phyloP scores from a whole-genome alignment of 2,329 filamentous ascomycete species.

The Gremmenia infestans region DNA sequence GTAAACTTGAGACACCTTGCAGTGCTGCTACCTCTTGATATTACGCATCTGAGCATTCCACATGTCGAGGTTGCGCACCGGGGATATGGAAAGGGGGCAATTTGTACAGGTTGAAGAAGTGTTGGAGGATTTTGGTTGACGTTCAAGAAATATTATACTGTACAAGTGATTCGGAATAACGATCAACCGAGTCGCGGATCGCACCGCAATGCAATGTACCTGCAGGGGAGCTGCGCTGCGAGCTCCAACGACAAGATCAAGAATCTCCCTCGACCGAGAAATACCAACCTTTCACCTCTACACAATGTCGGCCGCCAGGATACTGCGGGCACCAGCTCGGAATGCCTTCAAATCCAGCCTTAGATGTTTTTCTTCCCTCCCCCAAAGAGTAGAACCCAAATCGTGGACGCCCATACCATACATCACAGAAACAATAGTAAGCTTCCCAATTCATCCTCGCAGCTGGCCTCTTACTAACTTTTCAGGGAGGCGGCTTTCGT shows the following conservation, averaged over 20 bases:
- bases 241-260: neutral
- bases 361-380: slow-evolving; percentile 24
- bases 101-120: neutral
- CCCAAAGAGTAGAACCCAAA: slow-evolving; percentile 25
- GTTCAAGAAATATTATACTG: neutral
- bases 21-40: slow-evolving; percentile 19
- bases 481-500: slow-evolving; percentile 68
- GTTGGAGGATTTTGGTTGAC: neutral
- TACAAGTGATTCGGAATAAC: neutral
- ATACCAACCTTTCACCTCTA: neutral
- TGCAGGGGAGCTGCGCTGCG: slow-evolving; percentile 11
- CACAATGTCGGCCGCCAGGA: slow-evolving; percentile 25
- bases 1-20: slow-evolving; percentile 7
- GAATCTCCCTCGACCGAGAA: neutral
- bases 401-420: slow-evolving; percentile 44
- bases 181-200: slow-evolving; percentile 17
- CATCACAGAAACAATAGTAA: slow-evolving; percentile 50
- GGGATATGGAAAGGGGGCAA: neutral
- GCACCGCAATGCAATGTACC: neutral
- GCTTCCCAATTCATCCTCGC: slow-evolving; percentile 34
- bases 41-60: slow-evolving; percentile 27
- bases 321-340: slow-evolving; percentile 24
- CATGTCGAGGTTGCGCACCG: slow-evolving; percentile 7
- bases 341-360: slow-evolving; percentile 16
- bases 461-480: slow-evolving; percentile 20